phyloP scores from a whole-genome alignment of 2,329 filamentous ascomycete genomes.

The Fusarium algeriense region DNA sequence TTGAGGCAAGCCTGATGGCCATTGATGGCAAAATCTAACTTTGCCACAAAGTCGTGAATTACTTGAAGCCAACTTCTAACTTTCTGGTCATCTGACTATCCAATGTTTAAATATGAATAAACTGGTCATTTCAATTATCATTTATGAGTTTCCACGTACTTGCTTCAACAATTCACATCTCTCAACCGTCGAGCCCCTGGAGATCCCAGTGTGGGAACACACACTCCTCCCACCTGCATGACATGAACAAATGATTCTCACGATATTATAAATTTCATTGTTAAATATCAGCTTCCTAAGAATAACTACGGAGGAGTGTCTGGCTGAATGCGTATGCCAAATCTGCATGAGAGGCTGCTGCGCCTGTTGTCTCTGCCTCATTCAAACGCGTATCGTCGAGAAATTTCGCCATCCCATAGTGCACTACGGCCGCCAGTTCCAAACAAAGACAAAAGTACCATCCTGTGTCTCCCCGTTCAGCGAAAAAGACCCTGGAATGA shows the following conservation, averaged over 20 bases:
- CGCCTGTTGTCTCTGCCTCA: not conserved
- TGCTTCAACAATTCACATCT: not conserved
- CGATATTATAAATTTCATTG: not conserved
- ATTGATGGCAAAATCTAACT: not conserved
- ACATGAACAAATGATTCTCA: not conserved
- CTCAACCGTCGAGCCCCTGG: not conserved
- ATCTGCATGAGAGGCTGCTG: not conserved
- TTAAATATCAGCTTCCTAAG: not conserved
- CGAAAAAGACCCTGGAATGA: not conserved
- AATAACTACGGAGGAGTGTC: not conserved
- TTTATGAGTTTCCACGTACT: not conserved
- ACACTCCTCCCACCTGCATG: not conserved
- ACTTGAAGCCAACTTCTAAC: not conserved
- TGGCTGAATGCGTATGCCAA: not conserved
- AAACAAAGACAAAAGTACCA: not conserved
- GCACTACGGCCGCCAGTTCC: not conserved
- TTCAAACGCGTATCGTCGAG: not conserved
- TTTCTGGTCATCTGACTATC: too few species aligned
- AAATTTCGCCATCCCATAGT: not conserved
- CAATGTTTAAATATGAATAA: not conserved
- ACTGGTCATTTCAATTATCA: not conserved
- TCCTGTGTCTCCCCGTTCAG: not conserved
- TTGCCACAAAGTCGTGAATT: not conserved
- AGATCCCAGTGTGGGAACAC: too few species aligned
- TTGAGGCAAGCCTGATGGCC: too few species aligned